Evolutionary conservation across 768 basidiomycete genomes (phyloP).

Genomic region (Leccinellum albellum): DNA sequence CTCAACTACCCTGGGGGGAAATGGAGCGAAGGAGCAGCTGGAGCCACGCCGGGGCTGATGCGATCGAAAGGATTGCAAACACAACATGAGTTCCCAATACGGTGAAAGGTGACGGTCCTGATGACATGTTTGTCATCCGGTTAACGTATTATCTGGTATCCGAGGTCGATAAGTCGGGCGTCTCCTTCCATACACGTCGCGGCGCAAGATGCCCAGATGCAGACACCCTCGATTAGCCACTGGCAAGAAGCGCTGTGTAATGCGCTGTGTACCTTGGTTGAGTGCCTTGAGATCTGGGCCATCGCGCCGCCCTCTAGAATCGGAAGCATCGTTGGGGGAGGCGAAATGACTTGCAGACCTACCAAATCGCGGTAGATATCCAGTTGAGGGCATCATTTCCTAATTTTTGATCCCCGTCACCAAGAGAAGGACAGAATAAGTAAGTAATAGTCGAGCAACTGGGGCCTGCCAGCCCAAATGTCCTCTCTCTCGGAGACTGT

Average conservation of each 20-base stretch:
- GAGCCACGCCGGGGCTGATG: not conserved
- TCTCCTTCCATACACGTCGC: conserved; percentile 10
- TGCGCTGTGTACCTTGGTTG: conserved; percentile 10
- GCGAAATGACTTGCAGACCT: conserved; percentile 20
- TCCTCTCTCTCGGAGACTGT: not conserved
- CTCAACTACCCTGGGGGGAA: not conserved
- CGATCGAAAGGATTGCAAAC: not conserved
- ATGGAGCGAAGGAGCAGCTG: not conserved
- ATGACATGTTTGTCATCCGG: conserved; percentile 10
- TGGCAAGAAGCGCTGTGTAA: not conserved
- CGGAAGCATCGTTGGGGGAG: conserved; percentile 14
- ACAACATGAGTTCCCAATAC: not conserved
- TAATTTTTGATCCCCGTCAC: conserved; percentile 24
- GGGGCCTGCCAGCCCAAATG: not conserved
- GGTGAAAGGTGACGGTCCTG: not conserved
- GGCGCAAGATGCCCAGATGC: conserved; percentile 18
- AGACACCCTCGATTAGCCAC: conserved; percentile 9
- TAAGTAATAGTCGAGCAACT: conserved; percentile 8
- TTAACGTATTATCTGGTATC: not conserved
- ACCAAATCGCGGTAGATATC: conserved; percentile 1
- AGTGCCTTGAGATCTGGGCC: conserved; percentile 12
- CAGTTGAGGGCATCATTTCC: not conserved
- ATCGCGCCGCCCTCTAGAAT: conserved; percentile 6
- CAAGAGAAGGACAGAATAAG: not conserved
- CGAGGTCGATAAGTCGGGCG: conserved; percentile 4